Conservation (phyloP, 2,329 filamentous ascomycete species). For the Podosphaera xanthii region DNA sequence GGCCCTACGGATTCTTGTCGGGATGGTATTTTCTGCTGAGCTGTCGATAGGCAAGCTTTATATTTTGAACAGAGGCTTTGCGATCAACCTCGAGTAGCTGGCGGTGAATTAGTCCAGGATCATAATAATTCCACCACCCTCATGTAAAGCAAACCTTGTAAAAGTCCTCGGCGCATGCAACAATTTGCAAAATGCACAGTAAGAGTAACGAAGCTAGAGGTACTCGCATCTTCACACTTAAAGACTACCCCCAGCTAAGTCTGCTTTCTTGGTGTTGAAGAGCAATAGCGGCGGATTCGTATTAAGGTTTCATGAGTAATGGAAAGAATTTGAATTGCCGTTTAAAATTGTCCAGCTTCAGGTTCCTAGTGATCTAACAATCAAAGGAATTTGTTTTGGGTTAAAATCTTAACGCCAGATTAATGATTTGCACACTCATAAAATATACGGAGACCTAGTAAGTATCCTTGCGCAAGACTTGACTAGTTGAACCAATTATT, state of each 20-base stretch:
- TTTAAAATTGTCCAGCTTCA: too few species aligned
- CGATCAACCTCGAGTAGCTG: constrained; percentile 62
- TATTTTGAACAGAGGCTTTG: constrained; percentile 60
- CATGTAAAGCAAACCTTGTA: constrained; percentile 38
- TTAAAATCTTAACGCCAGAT: too few species aligned
- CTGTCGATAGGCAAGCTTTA: constrained; percentile 81
- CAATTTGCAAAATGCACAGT: constrained; percentile 29
- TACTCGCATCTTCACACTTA: constrained; percentile 24
- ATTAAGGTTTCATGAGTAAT: too few species aligned
- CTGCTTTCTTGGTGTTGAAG: constrained; percentile 1
- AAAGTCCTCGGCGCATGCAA: constrained; percentile 43
- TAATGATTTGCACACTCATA: too few species aligned
- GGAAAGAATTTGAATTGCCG: too few species aligned
- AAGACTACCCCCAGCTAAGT: constrained; percentile 5
- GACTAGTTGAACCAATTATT: too few species aligned
- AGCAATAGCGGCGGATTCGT: background rate
- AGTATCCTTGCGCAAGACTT: too few species aligned
- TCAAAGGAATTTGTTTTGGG: too few species aligned
- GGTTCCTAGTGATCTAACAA: too few species aligned
- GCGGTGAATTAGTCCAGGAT: constrained; percentile 5
- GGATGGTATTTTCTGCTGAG: constrained; percentile 92
- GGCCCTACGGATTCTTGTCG: constrained; percentile 79
- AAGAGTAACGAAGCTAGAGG: constrained; percentile 28
- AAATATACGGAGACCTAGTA: too few species aligned
- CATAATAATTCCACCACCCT: background rate